Evolutionary conservation across 768 basidiomycete species (phyloP).

Genomic region (Rhodotorula babjevae): DNA sequence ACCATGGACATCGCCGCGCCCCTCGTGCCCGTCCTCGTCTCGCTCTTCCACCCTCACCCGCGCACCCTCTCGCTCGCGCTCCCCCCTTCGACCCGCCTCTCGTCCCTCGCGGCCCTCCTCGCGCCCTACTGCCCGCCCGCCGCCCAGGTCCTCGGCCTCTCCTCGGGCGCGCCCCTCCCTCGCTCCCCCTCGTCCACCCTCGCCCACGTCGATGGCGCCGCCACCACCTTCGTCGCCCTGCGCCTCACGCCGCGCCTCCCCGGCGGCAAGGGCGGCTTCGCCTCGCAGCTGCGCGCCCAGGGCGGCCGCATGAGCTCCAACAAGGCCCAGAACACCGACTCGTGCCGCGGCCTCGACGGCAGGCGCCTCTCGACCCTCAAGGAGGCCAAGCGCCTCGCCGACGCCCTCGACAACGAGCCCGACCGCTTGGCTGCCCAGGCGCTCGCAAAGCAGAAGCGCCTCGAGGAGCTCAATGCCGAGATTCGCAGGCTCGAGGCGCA

Average conservation of each 20-base stretch:
- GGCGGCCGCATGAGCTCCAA: constrained; percentile 96
- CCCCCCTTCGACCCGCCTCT: constrained; percentile 21
- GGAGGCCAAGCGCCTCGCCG: constrained; percentile 84
- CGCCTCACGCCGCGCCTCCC: constrained; percentile 67
- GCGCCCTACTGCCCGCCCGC: constrained; percentile 2
- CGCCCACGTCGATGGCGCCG: neutral
- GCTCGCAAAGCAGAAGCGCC: constrained; percentile 29
- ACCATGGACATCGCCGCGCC: neutral
- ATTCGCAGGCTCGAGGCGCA: constrained; percentile 37
- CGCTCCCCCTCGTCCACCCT: neutral
- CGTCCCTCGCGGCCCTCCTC: constrained; percentile 14
- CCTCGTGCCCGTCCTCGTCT: constrained; percentile 8
- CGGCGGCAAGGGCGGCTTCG: constrained; percentile 97
- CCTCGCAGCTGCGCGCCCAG: constrained; percentile 89
- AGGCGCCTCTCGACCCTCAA: constrained; percentile 87
- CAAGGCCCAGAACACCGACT: constrained; percentile 78
- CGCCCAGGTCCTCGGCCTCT: constrained; percentile 15
- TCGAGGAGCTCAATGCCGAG: constrained; percentile 41
- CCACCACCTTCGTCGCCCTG: constrained; percentile 55
- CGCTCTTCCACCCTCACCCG: constrained; percentile 22
- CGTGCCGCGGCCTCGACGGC: constrained; percentile 71
- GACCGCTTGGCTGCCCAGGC: constrained; percentile 53
- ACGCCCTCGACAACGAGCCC: constrained; percentile 79
- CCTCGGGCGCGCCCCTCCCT: constrained; percentile 23
- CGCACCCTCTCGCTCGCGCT: constrained; percentile 24